Percentiles rank a stretch among this genome's conserved stretches.
These are phyloP conservation scores for Dittrichia graveolens DNA, from an alignment of 129 eudicot species.

Conservation along the genomic window DNA sequence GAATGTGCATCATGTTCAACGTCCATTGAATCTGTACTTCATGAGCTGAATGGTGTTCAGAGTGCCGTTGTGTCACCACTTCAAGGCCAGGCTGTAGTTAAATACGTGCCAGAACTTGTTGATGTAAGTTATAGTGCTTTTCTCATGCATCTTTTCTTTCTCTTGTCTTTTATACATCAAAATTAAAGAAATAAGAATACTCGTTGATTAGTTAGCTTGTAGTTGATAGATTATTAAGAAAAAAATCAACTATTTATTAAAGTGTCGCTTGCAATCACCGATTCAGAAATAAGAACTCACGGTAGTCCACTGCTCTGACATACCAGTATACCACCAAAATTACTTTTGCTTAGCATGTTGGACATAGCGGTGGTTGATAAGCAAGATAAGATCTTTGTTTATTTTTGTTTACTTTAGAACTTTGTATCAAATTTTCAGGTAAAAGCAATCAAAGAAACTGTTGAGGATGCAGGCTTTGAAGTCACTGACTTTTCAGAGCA, in stretches of 20 bases:
- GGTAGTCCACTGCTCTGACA: neutral
- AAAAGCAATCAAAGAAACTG: conserved; percentile 42
- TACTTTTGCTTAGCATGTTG: neutral
- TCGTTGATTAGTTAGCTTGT: neutral
- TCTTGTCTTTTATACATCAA: neutral
- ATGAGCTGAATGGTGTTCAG: conserved; percentile 63
- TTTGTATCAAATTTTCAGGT: conserved; percentile 29
- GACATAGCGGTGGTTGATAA: neutral
- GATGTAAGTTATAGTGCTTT: conserved; percentile 48
- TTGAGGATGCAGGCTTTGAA: conserved; percentile 56
- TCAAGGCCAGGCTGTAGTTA: conserved; percentile 92
- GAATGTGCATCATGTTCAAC: conserved; percentile 74
- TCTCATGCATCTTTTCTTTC: neutral
- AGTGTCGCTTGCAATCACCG: too few species aligned
- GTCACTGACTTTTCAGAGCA: conserved; percentile 37
- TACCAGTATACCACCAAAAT: neutral
- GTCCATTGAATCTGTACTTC: conserved; percentile 77
- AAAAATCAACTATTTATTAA: too few species aligned
- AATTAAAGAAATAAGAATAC: neutral
- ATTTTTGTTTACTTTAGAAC: neutral
- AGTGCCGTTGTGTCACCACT: conserved; percentile 71
- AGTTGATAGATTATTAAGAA: neutral
- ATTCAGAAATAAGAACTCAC: neutral
- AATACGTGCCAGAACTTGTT: conserved; percentile 63
- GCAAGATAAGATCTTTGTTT: neutral